These are phyloP conservation scores for Citrus maxima DNA, from an alignment of 345 rosid genomes.

Conservation along the genomic window DNA sequence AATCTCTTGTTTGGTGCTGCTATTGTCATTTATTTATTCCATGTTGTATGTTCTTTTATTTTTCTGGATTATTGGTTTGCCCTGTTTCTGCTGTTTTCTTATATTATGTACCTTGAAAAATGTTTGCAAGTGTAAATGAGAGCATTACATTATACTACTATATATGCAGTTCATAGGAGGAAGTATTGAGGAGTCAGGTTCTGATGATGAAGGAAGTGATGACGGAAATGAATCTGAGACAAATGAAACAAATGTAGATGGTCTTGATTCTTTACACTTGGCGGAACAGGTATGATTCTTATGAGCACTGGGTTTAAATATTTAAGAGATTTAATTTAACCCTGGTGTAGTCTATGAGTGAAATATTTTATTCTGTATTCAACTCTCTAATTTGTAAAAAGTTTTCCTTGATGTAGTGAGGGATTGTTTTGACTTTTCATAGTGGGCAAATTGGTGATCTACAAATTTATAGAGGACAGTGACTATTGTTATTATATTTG, in stretches of 20 bases:
- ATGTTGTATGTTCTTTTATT: neutral
- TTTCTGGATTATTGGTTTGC: neutral
- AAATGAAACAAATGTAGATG: conserved; percentile 28
- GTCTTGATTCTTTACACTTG: conserved; percentile 43
- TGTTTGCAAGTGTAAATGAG: neutral
- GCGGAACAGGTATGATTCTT: conserved; percentile 41
- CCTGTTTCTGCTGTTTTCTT: too few relatives aligned
- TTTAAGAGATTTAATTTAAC: neutral
- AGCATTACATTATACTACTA: neutral
- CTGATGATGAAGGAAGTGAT: conserved; percentile 49
- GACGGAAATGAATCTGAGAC: conserved; percentile 32
- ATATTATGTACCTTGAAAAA: too few relatives aligned
- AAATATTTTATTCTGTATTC: neutral
- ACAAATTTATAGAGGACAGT: neutral
- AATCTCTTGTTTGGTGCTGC: neutral
- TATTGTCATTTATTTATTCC: neutral
- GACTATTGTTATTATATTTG: neutral
- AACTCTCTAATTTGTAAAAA: neutral
- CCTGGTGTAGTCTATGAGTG: neutral
- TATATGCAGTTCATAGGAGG: conserved; percentile 70
- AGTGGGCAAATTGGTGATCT: neutral
- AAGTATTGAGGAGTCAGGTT: conserved; percentile 33
- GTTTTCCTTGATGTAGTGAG: neutral
- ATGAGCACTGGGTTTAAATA: neutral
- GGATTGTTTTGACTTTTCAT: neutral